phyloP scores from a whole-genome alignment of 495 filamentous ascomycete species.

The Xeromyces bisporus region DNA sequence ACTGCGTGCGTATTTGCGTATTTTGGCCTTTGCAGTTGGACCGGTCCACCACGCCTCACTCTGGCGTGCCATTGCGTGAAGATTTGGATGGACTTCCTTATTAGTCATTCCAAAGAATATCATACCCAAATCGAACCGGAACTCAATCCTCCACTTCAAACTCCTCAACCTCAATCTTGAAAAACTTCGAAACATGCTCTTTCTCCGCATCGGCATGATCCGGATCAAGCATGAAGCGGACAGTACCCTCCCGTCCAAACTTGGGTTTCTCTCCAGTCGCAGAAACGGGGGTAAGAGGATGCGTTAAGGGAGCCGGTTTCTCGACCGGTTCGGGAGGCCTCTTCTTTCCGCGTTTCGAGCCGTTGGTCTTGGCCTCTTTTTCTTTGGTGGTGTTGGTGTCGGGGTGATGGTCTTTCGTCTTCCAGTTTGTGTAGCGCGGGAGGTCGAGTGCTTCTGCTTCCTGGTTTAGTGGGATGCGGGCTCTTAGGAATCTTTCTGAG shows the following conservation, averaged over 20 bases:
- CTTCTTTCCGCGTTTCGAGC: constrained; percentile 12
- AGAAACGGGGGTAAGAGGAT: constrained; percentile 21
- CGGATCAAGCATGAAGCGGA: constrained; percentile 81
- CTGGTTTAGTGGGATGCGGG: constrained; percentile 75
- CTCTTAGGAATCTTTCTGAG: constrained; percentile 58
- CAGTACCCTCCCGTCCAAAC: constrained; percentile 50
- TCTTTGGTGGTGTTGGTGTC: constrained; percentile 15
- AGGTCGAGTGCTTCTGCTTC: constrained; percentile 39
- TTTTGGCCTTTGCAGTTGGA: no score
- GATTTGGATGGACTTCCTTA: no score
- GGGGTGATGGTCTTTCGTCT: constrained; percentile 5
- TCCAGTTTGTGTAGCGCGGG: constrained; percentile 34
- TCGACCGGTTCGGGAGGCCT: constrained; percentile 1
- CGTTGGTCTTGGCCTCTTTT: constrained; percentile 9
- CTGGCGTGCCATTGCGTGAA: no score
- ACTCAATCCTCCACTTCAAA: constrained; percentile 23
- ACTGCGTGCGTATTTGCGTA: no score
- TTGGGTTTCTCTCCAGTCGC: constrained; percentile 30
- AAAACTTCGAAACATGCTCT: constrained; percentile 45
- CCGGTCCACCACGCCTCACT: no score
- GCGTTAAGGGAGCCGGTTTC: constrained; percentile 2
- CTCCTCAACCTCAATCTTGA: constrained; percentile 64
- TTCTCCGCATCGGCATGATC: constrained; percentile 57
- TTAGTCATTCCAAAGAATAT: no score
- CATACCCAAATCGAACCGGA: neutral